Conservation (phyloP, 2,329 filamentous ascomycete genomes). For the Escovopsis weberi region DNA sequence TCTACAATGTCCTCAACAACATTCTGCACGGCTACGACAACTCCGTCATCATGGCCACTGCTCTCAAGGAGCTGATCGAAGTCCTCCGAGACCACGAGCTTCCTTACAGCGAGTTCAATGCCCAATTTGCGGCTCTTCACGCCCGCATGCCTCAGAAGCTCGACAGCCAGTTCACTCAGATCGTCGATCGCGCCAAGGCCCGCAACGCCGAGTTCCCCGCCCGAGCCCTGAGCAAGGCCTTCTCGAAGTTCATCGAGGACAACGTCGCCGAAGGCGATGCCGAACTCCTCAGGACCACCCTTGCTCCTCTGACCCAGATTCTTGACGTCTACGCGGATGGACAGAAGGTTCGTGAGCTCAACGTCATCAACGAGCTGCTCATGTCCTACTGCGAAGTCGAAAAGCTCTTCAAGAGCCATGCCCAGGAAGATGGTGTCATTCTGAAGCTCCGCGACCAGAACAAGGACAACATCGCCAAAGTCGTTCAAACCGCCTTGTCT, state of each 20-base stretch:
- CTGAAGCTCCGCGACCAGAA: conserved; percentile 89
- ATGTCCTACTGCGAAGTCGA: conserved; percentile 74
- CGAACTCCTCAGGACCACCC: conserved; percentile 54
- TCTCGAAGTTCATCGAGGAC: conserved; percentile 80
- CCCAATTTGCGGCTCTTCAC: conserved; percentile 92
- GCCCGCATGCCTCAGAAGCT: conserved; percentile 94
- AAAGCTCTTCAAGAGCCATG: conserved; percentile 72
- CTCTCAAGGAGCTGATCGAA: conserved; percentile 76
- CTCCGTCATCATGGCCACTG: conserved; percentile 83
- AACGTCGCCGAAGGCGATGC: conserved; percentile 61
- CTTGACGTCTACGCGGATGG: conserved; percentile 73
- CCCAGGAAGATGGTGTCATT: conserved; percentile 87
- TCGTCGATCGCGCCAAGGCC: conserved; percentile 68
- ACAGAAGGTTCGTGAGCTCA: conserved; percentile 79
- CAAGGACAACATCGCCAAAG: conserved; percentile 76
- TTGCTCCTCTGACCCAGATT: conserved; percentile 64
- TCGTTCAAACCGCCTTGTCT: conserved; percentile 81
- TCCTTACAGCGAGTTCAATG: conserved; percentile 91
- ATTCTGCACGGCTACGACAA: conserved; percentile 94
- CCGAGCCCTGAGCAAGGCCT: conserved; percentile 69
- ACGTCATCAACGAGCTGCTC: conserved; percentile 65
- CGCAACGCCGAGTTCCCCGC: conserved; percentile 82
- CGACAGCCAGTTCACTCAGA: conserved; percentile 64
- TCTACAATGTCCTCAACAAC: conserved; percentile 66
- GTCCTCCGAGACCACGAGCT: conserved; percentile 82